Evolutionary conservation across 768 basidiomycete genomes (phyloP).

Genomic region (Mycena venus): DNA sequence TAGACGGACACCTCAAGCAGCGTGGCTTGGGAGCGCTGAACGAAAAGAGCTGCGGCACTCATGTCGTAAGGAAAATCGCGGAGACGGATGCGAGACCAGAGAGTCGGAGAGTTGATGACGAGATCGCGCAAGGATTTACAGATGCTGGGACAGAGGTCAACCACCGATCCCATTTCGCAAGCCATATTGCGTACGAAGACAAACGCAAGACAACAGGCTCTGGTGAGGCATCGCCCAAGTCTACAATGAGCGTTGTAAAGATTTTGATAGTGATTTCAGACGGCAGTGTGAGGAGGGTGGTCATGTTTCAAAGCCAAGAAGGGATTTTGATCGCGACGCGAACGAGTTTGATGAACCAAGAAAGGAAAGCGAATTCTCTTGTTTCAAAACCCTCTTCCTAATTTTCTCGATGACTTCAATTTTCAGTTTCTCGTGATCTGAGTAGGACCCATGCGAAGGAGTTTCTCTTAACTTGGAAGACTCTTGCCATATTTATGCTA

Average conservation of each 20-base stretch:
- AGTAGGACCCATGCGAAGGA: too few species aligned
- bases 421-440: too few species aligned
- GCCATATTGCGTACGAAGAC: slow-evolving; percentile 7
- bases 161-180: background rate
- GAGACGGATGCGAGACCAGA: slow-evolving; percentile 46
- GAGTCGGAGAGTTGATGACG: slow-evolving; percentile 37
- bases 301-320: background rate
- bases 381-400: too few species aligned
- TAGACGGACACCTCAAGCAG: slow-evolving; percentile 37
- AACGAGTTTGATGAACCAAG: background rate
- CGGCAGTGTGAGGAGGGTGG: slow-evolving; percentile 17
- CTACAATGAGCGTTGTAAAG: slow-evolving; percentile 4
- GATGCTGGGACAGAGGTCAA: slow-evolving; percentile 36
- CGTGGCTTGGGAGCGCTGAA: slow-evolving; percentile 43
- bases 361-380: too few species aligned
- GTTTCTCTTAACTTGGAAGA: too few species aligned
- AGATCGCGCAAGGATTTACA: slow-evolving; percentile 45
- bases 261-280: slow-evolving; percentile 29
- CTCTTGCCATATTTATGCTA: too few species aligned
- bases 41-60: slow-evolving; percentile 30
- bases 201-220: slow-evolving; percentile 11
- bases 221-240: background rate
- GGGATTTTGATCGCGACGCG: too few species aligned
- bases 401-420: too few species aligned
- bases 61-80: slow-evolving; percentile 16